These are phyloP conservation scores for Takashimella tepidaria DNA, from an alignment of 1,284 basidiomycete species.

Conservation along the genomic window DNA sequence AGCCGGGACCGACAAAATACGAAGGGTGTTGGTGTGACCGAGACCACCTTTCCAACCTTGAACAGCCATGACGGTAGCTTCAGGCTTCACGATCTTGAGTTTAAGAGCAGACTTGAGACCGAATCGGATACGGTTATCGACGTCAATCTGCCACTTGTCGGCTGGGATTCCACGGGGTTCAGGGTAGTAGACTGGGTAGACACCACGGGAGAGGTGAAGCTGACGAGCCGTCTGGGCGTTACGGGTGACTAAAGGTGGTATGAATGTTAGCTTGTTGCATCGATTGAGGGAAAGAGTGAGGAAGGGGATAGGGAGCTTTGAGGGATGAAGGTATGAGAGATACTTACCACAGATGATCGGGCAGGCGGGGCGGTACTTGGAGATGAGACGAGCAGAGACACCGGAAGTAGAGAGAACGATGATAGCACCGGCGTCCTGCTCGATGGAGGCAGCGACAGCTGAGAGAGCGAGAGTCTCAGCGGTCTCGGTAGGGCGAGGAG, in stretches of 20 bases:
- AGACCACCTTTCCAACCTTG: slow-evolving; percentile 99
- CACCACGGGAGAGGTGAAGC: slow-evolving; percentile 93
- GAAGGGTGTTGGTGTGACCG: slow-evolving; percentile 61
- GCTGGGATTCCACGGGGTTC: slow-evolving; percentile 81
- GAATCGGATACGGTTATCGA: slow-evolving; percentile 58
- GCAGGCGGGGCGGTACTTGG: slow-evolving; percentile 91
- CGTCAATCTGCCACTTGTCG: slow-evolving; percentile 97
- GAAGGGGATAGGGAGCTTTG: not conserved
- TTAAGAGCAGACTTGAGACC: slow-evolving; percentile 83
- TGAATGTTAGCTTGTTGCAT: slow-evolving; percentile 1
- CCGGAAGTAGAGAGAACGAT: slow-evolving; percentile 90
- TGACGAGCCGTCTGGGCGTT: slow-evolving; percentile 94
- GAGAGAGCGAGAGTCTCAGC: slow-evolving; percentile 91
- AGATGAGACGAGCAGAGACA: slow-evolving; percentile 90
- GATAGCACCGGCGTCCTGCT: slow-evolving; percentile 90
- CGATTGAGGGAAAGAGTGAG: not conserved
- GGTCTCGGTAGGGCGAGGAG: slow-evolving; percentile 81
- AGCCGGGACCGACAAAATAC: slow-evolving; percentile 64
- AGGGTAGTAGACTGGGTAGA: slow-evolving; percentile 92
- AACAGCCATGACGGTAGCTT: slow-evolving; percentile 86
- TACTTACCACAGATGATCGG: slow-evolving; percentile 85
- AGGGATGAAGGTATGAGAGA: not conserved
- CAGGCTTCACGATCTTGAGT: slow-evolving; percentile 82
- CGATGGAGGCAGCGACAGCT: slow-evolving; percentile 86
- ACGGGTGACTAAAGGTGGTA: slow-evolving; percentile 67